A percentile compares a stretch with the other conserved stretches of the same genome.
Evolutionary conservation across 2,329 filamentous ascomycete species (phyloP).

Genomic region (Emmonsia crescens): DNA sequence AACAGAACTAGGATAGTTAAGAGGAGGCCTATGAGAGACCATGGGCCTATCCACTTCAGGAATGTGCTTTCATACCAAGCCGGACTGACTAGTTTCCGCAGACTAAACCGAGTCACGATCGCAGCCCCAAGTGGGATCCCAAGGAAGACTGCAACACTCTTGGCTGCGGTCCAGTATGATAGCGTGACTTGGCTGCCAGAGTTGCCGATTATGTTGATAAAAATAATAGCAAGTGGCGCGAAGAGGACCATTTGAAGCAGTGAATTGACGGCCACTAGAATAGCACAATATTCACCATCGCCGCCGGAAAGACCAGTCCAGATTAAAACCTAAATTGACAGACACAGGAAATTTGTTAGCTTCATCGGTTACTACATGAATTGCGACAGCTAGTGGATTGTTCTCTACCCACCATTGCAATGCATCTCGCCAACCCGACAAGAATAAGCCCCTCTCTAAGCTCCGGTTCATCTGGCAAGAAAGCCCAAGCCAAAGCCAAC

Average conservation of each 20-base stretch:
- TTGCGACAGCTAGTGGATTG: background rate
- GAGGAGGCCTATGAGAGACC: constrained; percentile 69
- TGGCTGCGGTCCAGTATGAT: constrained; percentile 59
- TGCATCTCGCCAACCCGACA: constrained; percentile 74
- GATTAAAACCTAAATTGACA: constrained; percentile 45
- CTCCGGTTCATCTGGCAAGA: constrained; percentile 40
- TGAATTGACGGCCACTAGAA: constrained; percentile 65
- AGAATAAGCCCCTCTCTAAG: constrained; percentile 59
- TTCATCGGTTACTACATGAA: background rate
- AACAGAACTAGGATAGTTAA: constrained; percentile 85
- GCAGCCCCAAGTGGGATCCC: constrained; percentile 75
- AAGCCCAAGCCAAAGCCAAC: constrained; percentile 42
- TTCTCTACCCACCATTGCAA: constrained; percentile 59
- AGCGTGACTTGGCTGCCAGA: constrained; percentile 34
- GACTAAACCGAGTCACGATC: constrained; percentile 57
- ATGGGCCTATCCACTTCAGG: constrained; percentile 57
- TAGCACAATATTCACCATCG: constrained; percentile 71
- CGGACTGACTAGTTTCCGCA: constrained; percentile 46
- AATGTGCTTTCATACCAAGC: constrained; percentile 59
- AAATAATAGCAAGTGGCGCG: constrained; percentile 57
- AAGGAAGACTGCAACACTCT: constrained; percentile 72
- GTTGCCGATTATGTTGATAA: constrained; percentile 57
- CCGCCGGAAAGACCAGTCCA: constrained; percentile 72
- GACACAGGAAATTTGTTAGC: background rate
- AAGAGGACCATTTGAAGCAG: constrained; percentile 64